Percentiles rank a stretch among this genome's conserved stretches.
These are phyloP conservation scores for Citrus unshiu DNA, from an alignment of 345 rosid genomes.

Conservation along the genomic window DNA sequence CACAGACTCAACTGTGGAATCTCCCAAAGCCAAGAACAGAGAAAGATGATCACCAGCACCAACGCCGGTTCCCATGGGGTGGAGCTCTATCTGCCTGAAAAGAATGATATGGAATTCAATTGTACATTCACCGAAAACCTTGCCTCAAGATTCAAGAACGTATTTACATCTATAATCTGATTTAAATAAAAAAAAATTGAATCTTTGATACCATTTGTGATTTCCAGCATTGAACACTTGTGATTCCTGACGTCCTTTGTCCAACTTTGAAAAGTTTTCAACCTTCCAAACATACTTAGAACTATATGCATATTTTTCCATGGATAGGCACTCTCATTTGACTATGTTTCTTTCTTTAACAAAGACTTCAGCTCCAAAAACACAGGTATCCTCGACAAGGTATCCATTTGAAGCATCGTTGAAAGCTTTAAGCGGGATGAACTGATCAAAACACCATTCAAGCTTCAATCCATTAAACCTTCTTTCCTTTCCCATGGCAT, in stretches of 20 bases:
- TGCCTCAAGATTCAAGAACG: no score
- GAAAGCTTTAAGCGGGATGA: constrained; percentile 21
- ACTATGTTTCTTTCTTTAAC: constrained; percentile 34
- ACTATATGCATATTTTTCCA: constrained; percentile 17
- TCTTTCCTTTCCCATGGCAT: constrained; percentile 27
- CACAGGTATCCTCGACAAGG: constrained; percentile 33
- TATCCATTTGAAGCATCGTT: constrained; percentile 31
- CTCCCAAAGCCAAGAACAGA: no score
- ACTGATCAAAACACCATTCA: constrained; percentile 41
- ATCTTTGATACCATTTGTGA: not conserved
- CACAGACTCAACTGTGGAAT: no score
- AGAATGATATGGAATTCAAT: no score
- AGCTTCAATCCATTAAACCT: constrained; percentile 32
- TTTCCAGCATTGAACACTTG: constrained; percentile 21
- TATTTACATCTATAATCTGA: no score
- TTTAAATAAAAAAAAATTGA: no score
- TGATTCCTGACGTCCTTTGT: constrained; percentile 14
- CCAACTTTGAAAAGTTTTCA: constrained; percentile 25
- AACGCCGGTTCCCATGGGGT: no score
- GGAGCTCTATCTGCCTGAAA: no score
- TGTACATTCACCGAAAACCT: no score
- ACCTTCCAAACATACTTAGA: constrained; percentile 34
- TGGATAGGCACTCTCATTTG: constrained; percentile 29
- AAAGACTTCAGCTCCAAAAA: constrained; percentile 44
- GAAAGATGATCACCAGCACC: no score